A percentile compares a stretch with the other conserved stretches of the same genome.
phyloP scores from a whole-genome alignment of 495 filamentous ascomycete species.

The Chlorociboria aeruginascens region DNA sequence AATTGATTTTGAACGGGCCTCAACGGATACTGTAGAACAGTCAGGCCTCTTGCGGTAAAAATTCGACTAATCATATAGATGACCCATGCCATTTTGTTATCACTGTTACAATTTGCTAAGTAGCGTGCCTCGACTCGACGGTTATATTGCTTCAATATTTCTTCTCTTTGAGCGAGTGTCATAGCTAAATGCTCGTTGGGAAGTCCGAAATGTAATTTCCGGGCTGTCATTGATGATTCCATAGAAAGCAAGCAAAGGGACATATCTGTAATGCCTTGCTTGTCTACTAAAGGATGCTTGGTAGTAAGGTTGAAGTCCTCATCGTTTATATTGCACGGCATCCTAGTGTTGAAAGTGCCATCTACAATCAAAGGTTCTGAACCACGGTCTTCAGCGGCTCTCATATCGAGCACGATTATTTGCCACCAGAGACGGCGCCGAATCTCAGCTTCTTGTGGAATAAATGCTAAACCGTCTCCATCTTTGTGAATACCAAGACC shows the following conservation, averaged over 20 bases:
- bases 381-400: constrained; percentile 72
- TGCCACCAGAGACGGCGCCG: constrained; percentile 75
- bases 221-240: no score
- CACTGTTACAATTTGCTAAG: no score
- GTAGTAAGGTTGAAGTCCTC: constrained; percentile 54
- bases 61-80: no score
- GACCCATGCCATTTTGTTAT: no score
- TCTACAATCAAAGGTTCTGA: constrained; percentile 62
- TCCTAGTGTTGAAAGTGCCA: constrained; percentile 53
- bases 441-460: constrained; percentile 70
- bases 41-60: no score
- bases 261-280: constrained; percentile 57
- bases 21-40: no score
- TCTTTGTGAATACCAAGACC: constrained; percentile 69
- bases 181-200: not conserved
- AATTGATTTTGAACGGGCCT: no score
- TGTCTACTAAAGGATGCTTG: constrained; percentile 42
- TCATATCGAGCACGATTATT: constrained; percentile 59
- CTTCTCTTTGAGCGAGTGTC: not conserved
- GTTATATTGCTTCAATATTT: no score
- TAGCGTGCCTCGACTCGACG: no score
- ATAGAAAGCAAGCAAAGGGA: constrained; percentile 44
- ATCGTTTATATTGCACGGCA: constrained; percentile 74
- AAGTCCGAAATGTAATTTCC: not conserved
- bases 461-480: constrained; percentile 48